Evolutionary conservation across 345 rosid genomes (phyloP).

Genomic region (Ceriops tagal): DNA sequence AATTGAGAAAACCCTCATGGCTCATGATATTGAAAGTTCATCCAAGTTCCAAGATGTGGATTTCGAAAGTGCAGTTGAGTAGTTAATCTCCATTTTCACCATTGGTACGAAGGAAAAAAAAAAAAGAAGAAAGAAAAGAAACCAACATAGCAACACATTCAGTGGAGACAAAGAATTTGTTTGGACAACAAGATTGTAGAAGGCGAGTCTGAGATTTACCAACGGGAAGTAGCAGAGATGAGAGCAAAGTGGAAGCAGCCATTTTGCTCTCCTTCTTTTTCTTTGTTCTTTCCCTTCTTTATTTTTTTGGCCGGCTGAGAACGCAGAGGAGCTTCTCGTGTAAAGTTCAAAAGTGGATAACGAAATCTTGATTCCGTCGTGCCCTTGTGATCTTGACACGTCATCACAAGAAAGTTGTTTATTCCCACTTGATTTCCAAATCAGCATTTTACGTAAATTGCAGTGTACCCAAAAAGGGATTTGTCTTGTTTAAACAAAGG

Average conservation of each 20-base stretch:
- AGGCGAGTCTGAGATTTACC: slow-evolving; percentile 26
- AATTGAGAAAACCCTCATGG: no score
- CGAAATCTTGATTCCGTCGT: not conserved
- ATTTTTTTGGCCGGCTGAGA: no score
- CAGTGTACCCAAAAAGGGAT: no score
- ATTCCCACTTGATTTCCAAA: no score
- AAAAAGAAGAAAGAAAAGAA: not conserved
- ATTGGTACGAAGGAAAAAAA: not conserved
- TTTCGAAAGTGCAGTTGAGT: not conserved
- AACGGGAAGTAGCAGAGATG: slow-evolving; percentile 19
- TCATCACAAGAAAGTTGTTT: not conserved
- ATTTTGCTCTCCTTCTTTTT: not conserved
- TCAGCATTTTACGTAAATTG: no score
- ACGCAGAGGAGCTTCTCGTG: not conserved
- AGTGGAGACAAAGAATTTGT: not conserved
- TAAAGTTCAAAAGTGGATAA: slow-evolving; percentile 9
- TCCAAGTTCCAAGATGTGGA: not conserved
- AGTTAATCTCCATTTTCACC: not conserved
- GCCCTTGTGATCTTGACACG: not conserved
- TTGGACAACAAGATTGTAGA: not conserved
- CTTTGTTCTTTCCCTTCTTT: not conserved
- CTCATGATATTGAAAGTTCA: not conserved
- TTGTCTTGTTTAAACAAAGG: no score
- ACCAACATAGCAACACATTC: not conserved
- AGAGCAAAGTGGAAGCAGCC: not conserved